phyloP scores from a whole-genome alignment of 768 basidiomycete genomes.

The Boletus subparvulus region DNA sequence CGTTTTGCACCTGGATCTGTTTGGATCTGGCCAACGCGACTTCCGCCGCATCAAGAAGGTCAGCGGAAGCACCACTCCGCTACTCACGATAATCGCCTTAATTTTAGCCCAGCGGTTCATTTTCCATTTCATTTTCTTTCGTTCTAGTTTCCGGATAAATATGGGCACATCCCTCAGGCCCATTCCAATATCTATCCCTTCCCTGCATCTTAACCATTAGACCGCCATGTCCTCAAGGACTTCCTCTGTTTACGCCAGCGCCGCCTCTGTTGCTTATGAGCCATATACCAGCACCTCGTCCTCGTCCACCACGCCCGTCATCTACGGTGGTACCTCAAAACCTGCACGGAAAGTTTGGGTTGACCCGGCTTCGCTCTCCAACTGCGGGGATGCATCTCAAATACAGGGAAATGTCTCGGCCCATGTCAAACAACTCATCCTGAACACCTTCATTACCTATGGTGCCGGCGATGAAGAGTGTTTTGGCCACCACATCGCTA shows the following conservation, averaged over 20 bases:
- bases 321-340: conserved; percentile 22
- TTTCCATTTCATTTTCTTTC: conserved; percentile 12
- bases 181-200: conserved; percentile 1
- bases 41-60: conserved; percentile 30
- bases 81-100: conserved; percentile 28
- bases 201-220: conserved; percentile 1
- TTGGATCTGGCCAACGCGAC: conserved; percentile 16
- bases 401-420: conserved; percentile 64
- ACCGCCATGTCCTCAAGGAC: conserved; percentile 28
- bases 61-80: conserved; percentile 17
- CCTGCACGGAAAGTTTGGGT: conserved; percentile 51
- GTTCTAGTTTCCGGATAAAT: conserved; percentile 28
- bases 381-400: conserved; percentile 52
- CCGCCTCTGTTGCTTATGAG: conserved; percentile 30
- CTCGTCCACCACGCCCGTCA: conserved; percentile 28
- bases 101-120: conserved; percentile 30
- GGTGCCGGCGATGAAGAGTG: conserved; percentile 65
- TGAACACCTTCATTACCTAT: conserved; percentile 67
- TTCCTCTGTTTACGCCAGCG: conserved; percentile 28
- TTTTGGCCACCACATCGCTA: conserved; percentile 63
- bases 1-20: conserved; percentile 22
- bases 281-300: conserved; percentile 20
- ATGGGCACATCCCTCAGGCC: conserved; percentile 13
- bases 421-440: conserved; percentile 63
- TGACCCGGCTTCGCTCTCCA: conserved; percentile 61